Evolutionary conservation across 1,284 basidiomycete species (phyloP).

Genomic region (Naganishia albida): DNA sequence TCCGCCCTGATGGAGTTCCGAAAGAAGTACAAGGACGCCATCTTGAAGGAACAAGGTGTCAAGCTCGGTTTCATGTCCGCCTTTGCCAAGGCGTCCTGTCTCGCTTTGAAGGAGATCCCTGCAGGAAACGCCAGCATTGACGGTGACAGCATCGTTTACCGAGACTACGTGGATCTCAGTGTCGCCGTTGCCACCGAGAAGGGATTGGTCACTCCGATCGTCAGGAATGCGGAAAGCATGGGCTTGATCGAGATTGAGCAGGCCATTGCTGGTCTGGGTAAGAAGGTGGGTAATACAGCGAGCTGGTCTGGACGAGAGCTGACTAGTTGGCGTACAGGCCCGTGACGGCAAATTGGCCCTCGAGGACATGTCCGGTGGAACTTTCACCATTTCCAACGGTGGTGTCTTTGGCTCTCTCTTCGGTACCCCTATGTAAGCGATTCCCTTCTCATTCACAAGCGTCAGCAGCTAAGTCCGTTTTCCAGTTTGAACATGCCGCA

Average conservation of each 20-base stretch:
- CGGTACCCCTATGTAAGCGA: conserved; percentile 79
- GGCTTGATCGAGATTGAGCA: conserved; percentile 88
- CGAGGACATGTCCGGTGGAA: conserved; percentile 95
- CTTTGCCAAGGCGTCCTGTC: conserved; percentile 82
- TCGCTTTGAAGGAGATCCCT: conserved; percentile 90
- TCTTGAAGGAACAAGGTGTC: conserved; percentile 90
- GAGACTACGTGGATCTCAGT: conserved; percentile 89
- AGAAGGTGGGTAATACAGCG: conserved; percentile 65
- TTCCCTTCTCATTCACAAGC: neutral
- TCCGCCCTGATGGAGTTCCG: conserved; percentile 91
- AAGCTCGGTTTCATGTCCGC: conserved; percentile 99
- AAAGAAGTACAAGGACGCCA: conserved; percentile 88
- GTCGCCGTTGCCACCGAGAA: conserved; percentile 98
- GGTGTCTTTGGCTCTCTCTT: conserved; percentile 97
- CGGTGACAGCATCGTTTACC: conserved; percentile 88
- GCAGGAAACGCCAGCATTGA: conserved; percentile 95
- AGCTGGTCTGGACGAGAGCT: neutral
- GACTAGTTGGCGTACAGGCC: conserved; percentile 59
- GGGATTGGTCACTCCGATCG: conserved; percentile 93
- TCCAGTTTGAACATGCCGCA: conserved; percentile 87
- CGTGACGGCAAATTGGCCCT: conserved; percentile 91
- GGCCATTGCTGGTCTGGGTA: conserved; percentile 85
- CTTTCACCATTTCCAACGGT: conserved; percentile 98
- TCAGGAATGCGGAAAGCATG: conserved; percentile 86
- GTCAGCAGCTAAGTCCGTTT: neutral